A percentile compares a stretch with the other conserved stretches of the same genome.
Evolutionary conservation across 208 protist species (phyloP).

Genomic region (Zelonia costaricensis): DNA sequence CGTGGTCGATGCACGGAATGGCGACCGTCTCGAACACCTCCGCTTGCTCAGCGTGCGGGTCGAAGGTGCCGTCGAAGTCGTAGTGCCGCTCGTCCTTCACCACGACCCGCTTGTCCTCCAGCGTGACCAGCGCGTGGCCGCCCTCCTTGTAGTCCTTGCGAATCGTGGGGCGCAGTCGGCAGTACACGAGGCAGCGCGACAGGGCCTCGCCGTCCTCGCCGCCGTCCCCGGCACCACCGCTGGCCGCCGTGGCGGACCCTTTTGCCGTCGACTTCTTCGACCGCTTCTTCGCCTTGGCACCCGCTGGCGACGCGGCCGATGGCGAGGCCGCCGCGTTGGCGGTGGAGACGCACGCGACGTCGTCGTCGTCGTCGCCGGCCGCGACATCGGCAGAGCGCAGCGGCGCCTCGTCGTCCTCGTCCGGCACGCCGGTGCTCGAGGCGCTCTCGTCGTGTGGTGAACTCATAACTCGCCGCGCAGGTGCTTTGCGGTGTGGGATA

Average conservation of each 20-base stretch:
- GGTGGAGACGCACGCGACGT: constrained; percentile 9
- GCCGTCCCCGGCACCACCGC: background rate
- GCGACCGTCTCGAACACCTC: constrained; percentile 83
- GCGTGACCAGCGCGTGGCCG: constrained; percentile 51
- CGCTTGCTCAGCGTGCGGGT: constrained; percentile 58
- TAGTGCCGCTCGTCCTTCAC: constrained; percentile 86
- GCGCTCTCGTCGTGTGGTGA: background rate
- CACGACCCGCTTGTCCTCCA: constrained; percentile 56
- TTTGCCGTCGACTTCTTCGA: too few relatives aligned
- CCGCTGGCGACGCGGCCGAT: background rate
- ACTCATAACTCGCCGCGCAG: constrained; percentile 8
- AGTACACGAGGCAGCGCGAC: constrained; percentile 82
- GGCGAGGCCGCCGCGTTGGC: background rate
- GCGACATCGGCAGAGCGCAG: background rate
- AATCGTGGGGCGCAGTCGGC: constrained; percentile 69
- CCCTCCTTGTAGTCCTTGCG: constrained; percentile 73
- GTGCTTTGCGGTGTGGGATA: background rate
- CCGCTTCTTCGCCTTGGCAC: constrained; percentile 13
- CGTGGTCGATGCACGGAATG: constrained; percentile 78
- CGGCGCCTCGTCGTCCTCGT: constrained; percentile 1
- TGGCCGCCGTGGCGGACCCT: too few relatives aligned
- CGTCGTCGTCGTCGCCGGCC: constrained; percentile 5
- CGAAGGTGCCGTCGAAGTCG: constrained; percentile 86
- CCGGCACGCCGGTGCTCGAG: background rate
- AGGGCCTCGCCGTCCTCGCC: constrained; percentile 20